These are phyloP conservation scores for Teratosphaeria viscida DNA, from an alignment of 2,329 filamentous ascomycete species.

Conservation along the genomic window DNA sequence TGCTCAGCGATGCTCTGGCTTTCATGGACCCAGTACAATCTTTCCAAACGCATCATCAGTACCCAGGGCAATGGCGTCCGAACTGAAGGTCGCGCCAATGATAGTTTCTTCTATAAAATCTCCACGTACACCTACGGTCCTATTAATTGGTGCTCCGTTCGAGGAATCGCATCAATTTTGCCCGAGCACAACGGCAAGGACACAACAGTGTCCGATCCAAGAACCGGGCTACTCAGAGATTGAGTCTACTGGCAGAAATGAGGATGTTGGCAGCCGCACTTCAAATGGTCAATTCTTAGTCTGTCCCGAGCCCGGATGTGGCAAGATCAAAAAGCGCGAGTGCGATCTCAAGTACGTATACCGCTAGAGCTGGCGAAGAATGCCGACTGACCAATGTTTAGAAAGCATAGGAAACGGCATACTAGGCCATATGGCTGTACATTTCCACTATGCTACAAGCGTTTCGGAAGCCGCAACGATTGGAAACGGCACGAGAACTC, in stretches of 20 bases:
- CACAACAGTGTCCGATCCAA: not conserved
- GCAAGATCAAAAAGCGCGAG: conserved; percentile 18
- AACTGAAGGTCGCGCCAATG: not conserved
- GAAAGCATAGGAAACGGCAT: conserved; percentile 79
- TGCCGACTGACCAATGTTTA: conserved; percentile 26
- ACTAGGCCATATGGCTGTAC: conserved; percentile 75
- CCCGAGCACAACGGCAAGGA: not conserved
- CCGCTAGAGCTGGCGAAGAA: not conserved
- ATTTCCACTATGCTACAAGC: conserved; percentile 55
- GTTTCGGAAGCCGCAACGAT: conserved; percentile 86
- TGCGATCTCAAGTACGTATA: conserved; percentile 31
- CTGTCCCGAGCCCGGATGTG: conserved; percentile 5
- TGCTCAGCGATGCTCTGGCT: conserved; percentile 1
- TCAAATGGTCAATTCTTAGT: not conserved
- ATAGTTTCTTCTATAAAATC: not conserved
- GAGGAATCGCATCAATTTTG: not conserved
- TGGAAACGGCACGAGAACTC: conserved; percentile 85
- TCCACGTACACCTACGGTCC: not conserved
- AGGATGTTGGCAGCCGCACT: not conserved
- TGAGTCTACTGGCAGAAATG: not conserved
- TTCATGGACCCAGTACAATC: conserved; percentile 1
- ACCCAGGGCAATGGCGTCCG: not conserved
- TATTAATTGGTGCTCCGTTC: not conserved
- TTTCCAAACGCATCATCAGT: not conserved
- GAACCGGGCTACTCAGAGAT: not conserved